Conservation (phyloP, 768 basidiomycete species). For the Tulasnella sp. region DNA sequence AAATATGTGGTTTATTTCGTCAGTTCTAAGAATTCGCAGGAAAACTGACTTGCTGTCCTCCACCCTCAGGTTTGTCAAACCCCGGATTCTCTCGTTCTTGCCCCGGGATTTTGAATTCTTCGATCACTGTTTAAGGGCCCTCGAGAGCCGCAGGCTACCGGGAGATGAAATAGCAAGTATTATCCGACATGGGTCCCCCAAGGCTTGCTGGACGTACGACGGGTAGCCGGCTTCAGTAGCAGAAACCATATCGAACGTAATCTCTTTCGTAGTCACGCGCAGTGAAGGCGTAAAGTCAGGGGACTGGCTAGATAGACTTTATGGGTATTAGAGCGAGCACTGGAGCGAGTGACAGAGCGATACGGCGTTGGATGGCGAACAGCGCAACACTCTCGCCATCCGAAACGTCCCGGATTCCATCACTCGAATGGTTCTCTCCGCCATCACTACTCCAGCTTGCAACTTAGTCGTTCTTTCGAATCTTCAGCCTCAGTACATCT, state of each 20-base stretch:
- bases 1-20: conserved; percentile 15
- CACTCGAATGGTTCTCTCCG: not conserved
- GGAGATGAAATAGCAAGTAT: conserved; percentile 11
- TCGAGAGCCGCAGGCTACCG: conserved; percentile 36
- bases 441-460: no score
- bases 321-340: not conserved
- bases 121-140: conserved; percentile 43
- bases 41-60: not conserved
- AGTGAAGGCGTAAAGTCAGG: conserved; percentile 44
- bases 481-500: no score
- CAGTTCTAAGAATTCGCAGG: no score
- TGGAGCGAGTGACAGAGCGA: no score
- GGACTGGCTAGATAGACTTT: conserved; percentile 40
- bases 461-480: no score
- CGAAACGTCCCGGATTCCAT: not conserved
- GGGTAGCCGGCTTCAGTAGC: not conserved
- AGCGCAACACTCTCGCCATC: not conserved
- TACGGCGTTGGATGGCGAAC: not conserved
- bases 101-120: conserved; percentile 45
- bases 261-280: conserved; percentile 38
- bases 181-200: not conserved
- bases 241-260: not conserved
- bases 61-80: conserved; percentile 55
- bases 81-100: conserved; percentile 50
- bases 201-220: not conserved